Percentiles rank a stretch among this genome's conserved stretches.
Conservation (phyloP, 306 rosid genomes). For the Lotus japonicus region DNA sequence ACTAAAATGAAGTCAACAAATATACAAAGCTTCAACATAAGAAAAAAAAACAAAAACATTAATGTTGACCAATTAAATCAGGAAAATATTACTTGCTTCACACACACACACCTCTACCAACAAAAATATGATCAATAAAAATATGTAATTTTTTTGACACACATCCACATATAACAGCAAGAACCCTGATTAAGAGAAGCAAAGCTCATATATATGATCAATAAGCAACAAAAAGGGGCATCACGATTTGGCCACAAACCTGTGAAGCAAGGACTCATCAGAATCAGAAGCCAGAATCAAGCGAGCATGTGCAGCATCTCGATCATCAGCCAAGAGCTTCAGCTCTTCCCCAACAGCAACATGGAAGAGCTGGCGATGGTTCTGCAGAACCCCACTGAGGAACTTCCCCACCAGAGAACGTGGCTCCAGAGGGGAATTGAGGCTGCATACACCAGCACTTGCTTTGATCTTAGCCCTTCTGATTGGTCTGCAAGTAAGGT, state of each 20-base stretch:
- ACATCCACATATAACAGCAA: background rate
- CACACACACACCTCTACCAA: too few relatives aligned
- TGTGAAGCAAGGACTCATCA: constrained; percentile 67
- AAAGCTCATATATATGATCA: background rate
- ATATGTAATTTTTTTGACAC: background rate
- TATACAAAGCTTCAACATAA: background rate
- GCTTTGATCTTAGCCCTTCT: background rate
- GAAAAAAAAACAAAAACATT: background rate
- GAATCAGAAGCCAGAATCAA: constrained; percentile 39
- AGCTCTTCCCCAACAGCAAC: constrained; percentile 67
- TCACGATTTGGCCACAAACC: constrained; percentile 33
- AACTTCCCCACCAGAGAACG: constrained; percentile 56
- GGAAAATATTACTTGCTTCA: too few relatives aligned
- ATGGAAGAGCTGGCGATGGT: constrained; percentile 74
- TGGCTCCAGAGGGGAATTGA: constrained; percentile 67
- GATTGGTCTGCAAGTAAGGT: background rate
- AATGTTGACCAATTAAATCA: background rate
- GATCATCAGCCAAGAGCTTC: constrained; percentile 59
- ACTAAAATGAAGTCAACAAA: background rate
- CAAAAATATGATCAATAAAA: background rate
- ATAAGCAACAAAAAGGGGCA: background rate
- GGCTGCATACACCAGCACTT: constrained; percentile 38
- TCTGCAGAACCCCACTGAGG: constrained; percentile 62
- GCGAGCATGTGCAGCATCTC: constrained; percentile 54
- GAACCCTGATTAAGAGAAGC: background rate